Evolutionary conservation across 345 rosid species (phyloP).

Genomic region (Laguncularia racemosa): DNA sequence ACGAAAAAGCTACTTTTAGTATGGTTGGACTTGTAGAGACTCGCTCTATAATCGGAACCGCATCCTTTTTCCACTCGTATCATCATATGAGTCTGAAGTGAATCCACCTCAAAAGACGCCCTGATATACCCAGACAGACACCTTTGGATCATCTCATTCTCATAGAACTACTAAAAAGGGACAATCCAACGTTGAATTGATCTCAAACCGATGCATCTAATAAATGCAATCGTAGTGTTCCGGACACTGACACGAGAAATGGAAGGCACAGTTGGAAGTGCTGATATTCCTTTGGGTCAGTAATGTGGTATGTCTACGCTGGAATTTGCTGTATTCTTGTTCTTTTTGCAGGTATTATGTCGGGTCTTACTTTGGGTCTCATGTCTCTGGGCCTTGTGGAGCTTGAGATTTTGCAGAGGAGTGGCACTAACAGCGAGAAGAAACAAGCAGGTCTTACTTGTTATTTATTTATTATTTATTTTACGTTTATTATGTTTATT

Average conservation of each 20-base stretch:
- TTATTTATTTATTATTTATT: no score
- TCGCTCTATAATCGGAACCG: no score
- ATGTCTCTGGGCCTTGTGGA: conserved; percentile 99
- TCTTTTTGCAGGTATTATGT: conserved; percentile 93
- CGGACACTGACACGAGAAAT: conserved; percentile 37
- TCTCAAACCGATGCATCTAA: conserved; percentile 35
- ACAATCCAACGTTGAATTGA: no score
- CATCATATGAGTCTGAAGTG: no score
- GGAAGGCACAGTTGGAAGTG: conserved; percentile 21
- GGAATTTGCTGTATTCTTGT: conserved; percentile 78
- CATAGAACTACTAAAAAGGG: no score
- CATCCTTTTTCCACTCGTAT: no score
- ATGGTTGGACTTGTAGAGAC: no score
- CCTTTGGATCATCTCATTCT: no score
- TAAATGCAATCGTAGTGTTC: conserved; percentile 57
- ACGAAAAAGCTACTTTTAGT: no score
- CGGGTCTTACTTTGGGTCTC: conserved; percentile 89
- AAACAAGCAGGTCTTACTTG: conserved; percentile 66
- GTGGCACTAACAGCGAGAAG: conserved; percentile 79
- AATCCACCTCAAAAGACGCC: no score
- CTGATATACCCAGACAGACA: no score
- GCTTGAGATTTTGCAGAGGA: conserved; percentile 90
- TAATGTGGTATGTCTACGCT: conserved; percentile 52
- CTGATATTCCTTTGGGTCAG: conserved; percentile 47
- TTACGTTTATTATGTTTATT: no score